Percentiles rank a stretch among this genome's conserved stretches.
These are phyloP conservation scores for Russula sp. DNA, from an alignment of 768 basidiomycete species.

Conservation along the genomic window DNA sequence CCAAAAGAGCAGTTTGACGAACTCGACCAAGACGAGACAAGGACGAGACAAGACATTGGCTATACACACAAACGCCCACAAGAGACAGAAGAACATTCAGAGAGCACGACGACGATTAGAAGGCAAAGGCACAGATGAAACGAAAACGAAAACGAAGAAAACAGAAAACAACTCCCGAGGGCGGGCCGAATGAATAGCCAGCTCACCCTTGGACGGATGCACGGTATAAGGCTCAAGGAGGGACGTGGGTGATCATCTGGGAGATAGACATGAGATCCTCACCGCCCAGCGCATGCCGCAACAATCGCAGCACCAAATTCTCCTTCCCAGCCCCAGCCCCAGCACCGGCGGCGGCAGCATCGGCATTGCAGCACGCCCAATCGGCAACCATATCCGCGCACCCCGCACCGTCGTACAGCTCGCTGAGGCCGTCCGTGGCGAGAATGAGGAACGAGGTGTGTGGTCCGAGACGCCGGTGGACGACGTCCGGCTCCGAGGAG, in stretches of 20 bases:
- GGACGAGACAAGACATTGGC: too few species aligned
- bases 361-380: slow-evolving; percentile 32
- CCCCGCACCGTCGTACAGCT: slow-evolving; percentile 32
- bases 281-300: slow-evolving; percentile 39
- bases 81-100: background rate
- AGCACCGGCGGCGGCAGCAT: slow-evolving; percentile 8
- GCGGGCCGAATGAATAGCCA: slow-evolving; percentile 39
- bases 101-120: background rate
- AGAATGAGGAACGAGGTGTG: slow-evolving; percentile 31
- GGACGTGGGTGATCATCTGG: slow-evolving; percentile 39
- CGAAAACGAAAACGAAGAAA: background rate
- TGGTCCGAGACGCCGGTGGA: slow-evolving; percentile 29
- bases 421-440: slow-evolving; percentile 41
- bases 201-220: slow-evolving; percentile 44
- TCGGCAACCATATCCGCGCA: slow-evolving; percentile 29
- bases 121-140: too few species aligned
- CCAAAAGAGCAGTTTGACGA: background rate
- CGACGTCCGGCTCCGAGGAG: slow-evolving; percentile 34
- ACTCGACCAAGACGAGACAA: too few species aligned
- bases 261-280: slow-evolving; percentile 34
- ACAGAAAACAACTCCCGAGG: background rate
- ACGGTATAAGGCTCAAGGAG: too few species aligned
- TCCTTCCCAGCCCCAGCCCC: background rate
- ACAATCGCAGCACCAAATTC: slow-evolving; percentile 36
- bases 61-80: background rate